Percentiles rank a stretch among this genome's conserved stretches.
Conservation (phyloP, 1,139 yeast species). For the Hemisphaericaspora subhashii region DNA sequence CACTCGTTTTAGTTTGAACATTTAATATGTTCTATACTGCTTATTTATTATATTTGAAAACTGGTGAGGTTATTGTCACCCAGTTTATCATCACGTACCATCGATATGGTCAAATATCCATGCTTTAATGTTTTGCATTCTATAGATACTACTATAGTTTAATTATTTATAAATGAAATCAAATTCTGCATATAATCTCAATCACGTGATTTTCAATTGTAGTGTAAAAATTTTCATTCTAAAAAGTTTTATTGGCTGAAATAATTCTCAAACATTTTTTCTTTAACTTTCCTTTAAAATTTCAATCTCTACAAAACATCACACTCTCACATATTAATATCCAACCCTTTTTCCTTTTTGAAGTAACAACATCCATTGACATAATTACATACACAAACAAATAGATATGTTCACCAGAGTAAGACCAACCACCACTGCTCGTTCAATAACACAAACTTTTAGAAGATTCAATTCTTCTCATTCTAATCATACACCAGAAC, state of each 20-base stretch:
- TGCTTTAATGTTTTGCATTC: too few species aligned
- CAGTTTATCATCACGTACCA: too few species aligned
- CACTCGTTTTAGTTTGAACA: not conserved
- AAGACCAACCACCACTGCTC: conserved; percentile 6
- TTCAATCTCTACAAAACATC: too few species aligned
- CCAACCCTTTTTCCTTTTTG: not conserved
- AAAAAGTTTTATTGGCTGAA: conserved; percentile 7
- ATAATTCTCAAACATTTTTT: not conserved
- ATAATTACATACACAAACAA: not conserved
- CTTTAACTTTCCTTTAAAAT: conserved; percentile 1
- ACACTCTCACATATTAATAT: too few species aligned
- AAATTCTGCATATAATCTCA: not conserved
- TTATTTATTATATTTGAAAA: too few species aligned
- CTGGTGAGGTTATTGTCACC: too few species aligned
- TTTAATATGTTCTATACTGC: not conserved
- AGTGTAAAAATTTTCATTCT: conserved; percentile 1
- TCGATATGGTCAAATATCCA: not conserved
- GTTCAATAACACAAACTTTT: conserved; percentile 14
- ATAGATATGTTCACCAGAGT: conserved; percentile 12
- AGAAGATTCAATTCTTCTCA: conserved; percentile 36
- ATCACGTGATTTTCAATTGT: conserved; percentile 4
- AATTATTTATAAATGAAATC: not conserved
- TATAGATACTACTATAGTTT: too few species aligned
- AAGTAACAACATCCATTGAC: not conserved
- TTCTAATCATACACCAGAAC: conserved; percentile 26